Evolutionary conservation across 106 monocot species (phyloP).

Genomic region (Dendrobium nobile): DNA sequence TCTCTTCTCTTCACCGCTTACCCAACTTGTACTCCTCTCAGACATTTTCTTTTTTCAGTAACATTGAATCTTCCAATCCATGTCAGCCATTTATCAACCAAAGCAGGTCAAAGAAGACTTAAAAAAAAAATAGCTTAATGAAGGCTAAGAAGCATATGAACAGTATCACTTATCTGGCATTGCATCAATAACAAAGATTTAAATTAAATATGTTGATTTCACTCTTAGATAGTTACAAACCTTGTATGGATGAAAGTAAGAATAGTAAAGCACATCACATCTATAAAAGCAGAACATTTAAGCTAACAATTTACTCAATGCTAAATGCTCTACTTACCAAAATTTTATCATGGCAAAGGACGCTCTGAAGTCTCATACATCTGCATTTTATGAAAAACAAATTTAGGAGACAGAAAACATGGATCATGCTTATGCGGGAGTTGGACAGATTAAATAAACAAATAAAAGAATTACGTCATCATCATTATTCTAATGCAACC

Average conservation of each 20-base stretch:
- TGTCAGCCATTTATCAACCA: neutral
- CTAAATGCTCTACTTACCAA: neutral
- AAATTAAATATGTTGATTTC: neutral
- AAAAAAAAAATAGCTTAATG: neutral
- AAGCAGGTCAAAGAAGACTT: neutral
- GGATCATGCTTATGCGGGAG: neutral
- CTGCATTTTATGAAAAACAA: constrained; percentile 5
- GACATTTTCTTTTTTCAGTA: neutral
- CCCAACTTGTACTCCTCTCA: neutral
- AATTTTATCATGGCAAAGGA: constrained; percentile 3
- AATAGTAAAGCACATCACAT: neutral
- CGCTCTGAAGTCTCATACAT: neutral
- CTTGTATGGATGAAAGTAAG: neutral
- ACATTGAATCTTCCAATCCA: neutral
- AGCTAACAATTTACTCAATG: neutral
- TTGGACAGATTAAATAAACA: neutral
- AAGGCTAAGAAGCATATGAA: neutral
- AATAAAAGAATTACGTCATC: neutral
- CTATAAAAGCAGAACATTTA: neutral
- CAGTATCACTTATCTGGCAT: neutral
- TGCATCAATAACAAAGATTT: neutral
- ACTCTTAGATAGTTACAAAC: neutral
- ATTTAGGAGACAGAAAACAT: neutral
- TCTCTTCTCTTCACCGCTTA: neutral
- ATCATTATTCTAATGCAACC: neutral